These are phyloP conservation scores for Aspergillus transmontanensis DNA, from an alignment of 2,329 filamentous ascomycete genomes.

Conservation along the genomic window DNA sequence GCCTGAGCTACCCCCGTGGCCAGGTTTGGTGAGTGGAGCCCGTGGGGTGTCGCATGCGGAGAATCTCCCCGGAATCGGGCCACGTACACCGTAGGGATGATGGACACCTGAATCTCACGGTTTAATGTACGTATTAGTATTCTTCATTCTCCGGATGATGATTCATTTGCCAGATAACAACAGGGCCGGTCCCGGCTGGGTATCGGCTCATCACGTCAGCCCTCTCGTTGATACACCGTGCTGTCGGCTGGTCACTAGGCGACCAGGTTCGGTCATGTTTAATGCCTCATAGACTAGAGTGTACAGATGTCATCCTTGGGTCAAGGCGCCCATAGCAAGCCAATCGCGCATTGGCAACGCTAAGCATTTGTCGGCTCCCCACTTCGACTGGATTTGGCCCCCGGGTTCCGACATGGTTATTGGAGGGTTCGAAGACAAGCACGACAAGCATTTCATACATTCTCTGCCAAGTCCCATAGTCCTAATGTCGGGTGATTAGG, in stretches of 20 bases:
- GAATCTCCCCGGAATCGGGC: background rate
- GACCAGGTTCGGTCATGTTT: background rate
- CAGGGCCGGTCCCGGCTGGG: background rate
- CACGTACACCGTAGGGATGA: background rate
- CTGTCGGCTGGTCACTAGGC: background rate
- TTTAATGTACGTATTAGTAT: background rate
- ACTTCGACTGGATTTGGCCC: background rate
- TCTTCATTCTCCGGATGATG: background rate
- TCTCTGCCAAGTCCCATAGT: background rate
- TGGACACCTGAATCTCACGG: background rate
- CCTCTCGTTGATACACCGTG: background rate
- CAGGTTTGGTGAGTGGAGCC: background rate
- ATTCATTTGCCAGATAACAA: background rate
- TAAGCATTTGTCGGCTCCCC: background rate
- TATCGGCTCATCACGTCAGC: background rate
- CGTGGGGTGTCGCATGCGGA: constrained; percentile 4
- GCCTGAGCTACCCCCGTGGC: background rate
- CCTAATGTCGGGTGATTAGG: background rate
- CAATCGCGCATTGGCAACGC: background rate
- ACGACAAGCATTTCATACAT: background rate
- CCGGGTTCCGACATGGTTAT: background rate
- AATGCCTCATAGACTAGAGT: background rate
- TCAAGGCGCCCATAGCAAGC: background rate
- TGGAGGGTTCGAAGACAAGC: background rate
- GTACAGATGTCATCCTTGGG: background rate